Base-by-base conservation (phyloP, 257 asterid genomes). In the Nyctanthes arbortristis region DNA sequence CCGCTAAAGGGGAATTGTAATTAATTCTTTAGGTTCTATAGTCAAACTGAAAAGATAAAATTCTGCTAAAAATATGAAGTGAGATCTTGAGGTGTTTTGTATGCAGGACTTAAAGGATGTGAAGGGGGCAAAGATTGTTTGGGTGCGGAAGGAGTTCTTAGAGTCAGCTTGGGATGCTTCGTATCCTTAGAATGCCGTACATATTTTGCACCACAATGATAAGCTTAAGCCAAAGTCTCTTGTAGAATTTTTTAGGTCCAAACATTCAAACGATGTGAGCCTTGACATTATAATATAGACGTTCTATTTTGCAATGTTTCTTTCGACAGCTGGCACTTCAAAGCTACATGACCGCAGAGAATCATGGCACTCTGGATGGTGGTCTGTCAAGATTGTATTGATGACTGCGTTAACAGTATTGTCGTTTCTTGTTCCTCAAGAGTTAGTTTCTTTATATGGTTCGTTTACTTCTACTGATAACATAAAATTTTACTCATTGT, bases 91-190 rank as follows among this genome's bases (percentile, higher is more conserved):
- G 7, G 28, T 22, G 56, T 1, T 64, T 12, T 40, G 49, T 40
- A 14, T 68, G 64, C 80, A 82, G 88, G 84, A 49, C 72, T 83
- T n/a, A 72, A 80, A 75, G 88, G 57, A 72, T 83, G 88, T 72
- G 73, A 78, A 47, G 88, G 85, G 0, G 82, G 83, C 2, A 74
- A 63, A 67, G 85, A 83, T 9, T 83, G 85, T 72, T 62, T 80
- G 73, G 88, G 88, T 22, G 85, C 85, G 4, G 88, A 83, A 72
- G 88, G 88, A 28, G 85, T 78, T 7, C 43, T 83, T 36, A 76
- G 88, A 72, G 85, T 83, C 18, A 83, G 88, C 85, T 65, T 83
- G 33, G 88, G 88, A 14, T 83, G 85, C 32, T 83, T 72, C 45
- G 88, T 83, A 83, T 83, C 88, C 88, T 77, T 65, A 52, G 2